Conservation (phyloP, 176 grass and related monocot genomes). For the Rhynchospora breviuscula region DNA sequence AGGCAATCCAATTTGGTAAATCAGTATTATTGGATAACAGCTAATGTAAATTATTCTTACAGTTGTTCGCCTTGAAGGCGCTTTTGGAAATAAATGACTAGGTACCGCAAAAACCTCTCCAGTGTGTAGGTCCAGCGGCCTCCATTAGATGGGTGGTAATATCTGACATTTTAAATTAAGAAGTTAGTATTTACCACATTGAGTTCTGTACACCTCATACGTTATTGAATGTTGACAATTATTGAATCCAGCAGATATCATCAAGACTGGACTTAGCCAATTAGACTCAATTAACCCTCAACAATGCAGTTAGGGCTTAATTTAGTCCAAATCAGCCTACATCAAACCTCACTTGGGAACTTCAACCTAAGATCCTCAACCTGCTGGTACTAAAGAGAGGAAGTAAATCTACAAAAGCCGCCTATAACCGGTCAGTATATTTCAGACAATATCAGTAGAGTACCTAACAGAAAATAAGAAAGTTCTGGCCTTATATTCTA, state of each 20-base stretch:
- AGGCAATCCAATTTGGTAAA: slow-evolving; percentile 20
- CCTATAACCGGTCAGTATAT: neutral
- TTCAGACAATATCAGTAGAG: neutral
- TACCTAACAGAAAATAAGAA: neutral
- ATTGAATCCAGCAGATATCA: neutral
- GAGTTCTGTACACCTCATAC: neutral
- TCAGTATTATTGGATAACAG: neutral
- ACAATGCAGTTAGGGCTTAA: neutral
- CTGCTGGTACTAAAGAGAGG: neutral
- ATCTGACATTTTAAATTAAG: slow-evolving; percentile 42
- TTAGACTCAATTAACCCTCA: neutral
- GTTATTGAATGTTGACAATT: neutral
- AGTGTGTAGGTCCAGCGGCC: slow-evolving; percentile 87
- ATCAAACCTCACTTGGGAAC: neutral
- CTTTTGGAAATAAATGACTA: slow-evolving; percentile 75
- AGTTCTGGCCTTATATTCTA: neutral
- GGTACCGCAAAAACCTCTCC: slow-evolving; percentile 71
- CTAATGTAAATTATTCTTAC: slow-evolving; percentile 51
- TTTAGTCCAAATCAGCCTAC: neutral
- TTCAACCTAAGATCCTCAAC: neutral
- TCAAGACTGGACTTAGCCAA: neutral
- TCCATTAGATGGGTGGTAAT: slow-evolving; percentile 98
- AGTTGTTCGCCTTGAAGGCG: slow-evolving; percentile 74
- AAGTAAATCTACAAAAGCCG: neutral
- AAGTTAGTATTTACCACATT: neutral